Percentiles rank a stretch among this genome's conserved stretches.
These are phyloP conservation scores for Acmispon strigosus DNA, from an alignment of 306 rosid genomes.

Conservation along the genomic window DNA sequence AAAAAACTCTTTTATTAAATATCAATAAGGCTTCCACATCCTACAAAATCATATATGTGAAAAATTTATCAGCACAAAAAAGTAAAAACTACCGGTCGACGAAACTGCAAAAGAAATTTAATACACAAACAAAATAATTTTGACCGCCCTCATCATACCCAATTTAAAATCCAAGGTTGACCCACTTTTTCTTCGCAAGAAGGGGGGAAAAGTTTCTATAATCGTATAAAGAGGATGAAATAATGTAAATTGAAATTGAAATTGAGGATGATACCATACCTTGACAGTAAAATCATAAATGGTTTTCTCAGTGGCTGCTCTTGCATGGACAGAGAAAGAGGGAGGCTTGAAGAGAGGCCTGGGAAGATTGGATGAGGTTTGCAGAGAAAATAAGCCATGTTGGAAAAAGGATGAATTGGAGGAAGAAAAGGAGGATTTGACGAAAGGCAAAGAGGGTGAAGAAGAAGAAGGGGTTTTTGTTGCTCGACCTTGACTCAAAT, in stretches of 20 bases:
- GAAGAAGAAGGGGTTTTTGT: constrained; percentile 16
- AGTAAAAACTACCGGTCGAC: too few species aligned
- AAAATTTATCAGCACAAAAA: neutral
- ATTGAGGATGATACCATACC: constrained; percentile 30
- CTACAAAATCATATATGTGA: neutral
- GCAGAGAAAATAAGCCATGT: constrained; percentile 25
- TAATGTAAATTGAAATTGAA: neutral
- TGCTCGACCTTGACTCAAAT: too few species aligned
- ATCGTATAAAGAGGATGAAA: neutral
- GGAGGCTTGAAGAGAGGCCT: constrained; percentile 29
- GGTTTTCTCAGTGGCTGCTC: constrained; percentile 73
- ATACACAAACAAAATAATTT: too few species aligned
- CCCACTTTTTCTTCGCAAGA: neutral
- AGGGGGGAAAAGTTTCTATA: neutral
- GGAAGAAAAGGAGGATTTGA: constrained; percentile 50
- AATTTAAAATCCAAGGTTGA: constrained; percentile 2
- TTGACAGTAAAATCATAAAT: constrained; percentile 80
- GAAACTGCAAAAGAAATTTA: too few species aligned
- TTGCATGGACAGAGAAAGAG: constrained; percentile 51
- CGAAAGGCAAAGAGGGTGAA: constrained; percentile 24
- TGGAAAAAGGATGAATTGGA: constrained; percentile 53
- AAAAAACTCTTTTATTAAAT: neutral
- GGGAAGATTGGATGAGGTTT: constrained; percentile 27
- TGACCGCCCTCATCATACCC: neutral
- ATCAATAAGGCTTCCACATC: neutral